A percentile compares a stretch with the other conserved stretches of the same genome.
These are phyloP conservation scores for Dalbergia oliveri DNA, from an alignment of 306 rosid genomes.

Conservation along the genomic window DNA sequence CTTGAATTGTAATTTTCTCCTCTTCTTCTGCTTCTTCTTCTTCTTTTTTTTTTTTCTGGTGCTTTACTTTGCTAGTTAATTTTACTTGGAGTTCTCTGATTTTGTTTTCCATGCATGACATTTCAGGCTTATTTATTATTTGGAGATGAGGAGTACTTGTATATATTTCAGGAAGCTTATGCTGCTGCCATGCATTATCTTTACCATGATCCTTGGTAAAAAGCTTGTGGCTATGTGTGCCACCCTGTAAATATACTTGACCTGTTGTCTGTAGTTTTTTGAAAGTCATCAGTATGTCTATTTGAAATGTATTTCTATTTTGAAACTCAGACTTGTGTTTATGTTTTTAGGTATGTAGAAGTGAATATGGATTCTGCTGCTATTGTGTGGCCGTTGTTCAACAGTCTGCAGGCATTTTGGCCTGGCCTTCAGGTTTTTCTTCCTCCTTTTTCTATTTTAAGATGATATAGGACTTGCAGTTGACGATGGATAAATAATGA, in stretches of 20 bases:
- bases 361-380: constrained; percentile 98
- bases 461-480: constrained; percentile 29
- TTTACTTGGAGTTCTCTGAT: constrained; percentile 28
- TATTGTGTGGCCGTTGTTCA: constrained; percentile 95
- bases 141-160: constrained; percentile 96
- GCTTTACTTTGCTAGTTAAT: constrained; percentile 32
- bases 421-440: constrained; percentile 96
- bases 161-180: constrained; percentile 97
- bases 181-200: constrained; percentile 95
- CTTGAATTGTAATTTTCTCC: background rate
- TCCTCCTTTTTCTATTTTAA: constrained; percentile 26
- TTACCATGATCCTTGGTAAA: constrained; percentile 94
- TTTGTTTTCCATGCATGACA: constrained; percentile 39
- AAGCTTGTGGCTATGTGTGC: constrained; percentile 56
- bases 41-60: background rate
- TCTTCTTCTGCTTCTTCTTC: no score
- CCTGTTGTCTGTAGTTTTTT: constrained; percentile 38
- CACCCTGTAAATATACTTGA: constrained; percentile 46
- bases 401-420: constrained; percentile 99
- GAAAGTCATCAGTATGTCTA: constrained; percentile 17
- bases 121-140: constrained; percentile 92
- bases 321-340: constrained; percentile 40
- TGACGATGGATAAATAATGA: constrained; percentile 36
- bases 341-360: constrained; percentile 84
- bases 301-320: constrained; percentile 39